Percentiles rank a stretch among this genome's conserved stretches.
These are phyloP conservation scores for Tinospora cordifolia DNA, from an alignment of 164 flowering plant species.

Conservation along the genomic window DNA sequence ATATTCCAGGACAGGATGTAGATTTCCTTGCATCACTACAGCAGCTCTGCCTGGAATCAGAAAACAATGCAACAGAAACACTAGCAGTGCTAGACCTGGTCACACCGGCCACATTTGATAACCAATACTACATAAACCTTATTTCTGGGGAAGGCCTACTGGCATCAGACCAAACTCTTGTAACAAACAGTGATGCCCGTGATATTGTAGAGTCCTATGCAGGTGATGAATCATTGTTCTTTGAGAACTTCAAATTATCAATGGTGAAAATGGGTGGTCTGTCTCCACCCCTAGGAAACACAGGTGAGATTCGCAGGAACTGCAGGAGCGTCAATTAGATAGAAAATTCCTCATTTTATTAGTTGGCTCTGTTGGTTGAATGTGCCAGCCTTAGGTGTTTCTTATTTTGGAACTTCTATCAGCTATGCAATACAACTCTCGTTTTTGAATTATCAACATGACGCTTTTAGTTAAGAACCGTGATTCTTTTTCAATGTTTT, in stretches of 20 bases:
- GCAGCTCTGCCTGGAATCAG: conserved; percentile 42
- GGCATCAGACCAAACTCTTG: conserved; percentile 56
- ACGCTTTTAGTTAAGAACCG: no score
- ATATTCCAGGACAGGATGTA: conserved; percentile 21
- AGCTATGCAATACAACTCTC: no score
- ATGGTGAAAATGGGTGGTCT: conserved; percentile 74
- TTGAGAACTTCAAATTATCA: conserved; percentile 48
- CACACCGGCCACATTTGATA: conserved; percentile 66
- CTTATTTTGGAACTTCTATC: no score
- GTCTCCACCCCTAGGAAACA: conserved; percentile 21
- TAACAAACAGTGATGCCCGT: conserved; percentile 27
- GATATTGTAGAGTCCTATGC: conserved; percentile 40
- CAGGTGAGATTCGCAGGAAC: conserved; percentile 24
- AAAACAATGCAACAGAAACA: conserved; percentile 20
- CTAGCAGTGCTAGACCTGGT: conserved; percentile 54
- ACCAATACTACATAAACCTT: conserved; percentile 68
- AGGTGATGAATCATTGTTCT: conserved; percentile 32
- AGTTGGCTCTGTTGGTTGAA: background rate
- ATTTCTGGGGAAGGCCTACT: conserved; percentile 66
- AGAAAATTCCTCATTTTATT: background rate
- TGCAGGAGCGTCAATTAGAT: background rate
- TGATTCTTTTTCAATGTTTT: no score
- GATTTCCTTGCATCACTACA: conserved; percentile 48
- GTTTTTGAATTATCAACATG: no score
- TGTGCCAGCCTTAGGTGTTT: no score